phyloP scores from a whole-genome alignment of 352 stramenopile species.

The Thalassiosira sp. region DNA sequence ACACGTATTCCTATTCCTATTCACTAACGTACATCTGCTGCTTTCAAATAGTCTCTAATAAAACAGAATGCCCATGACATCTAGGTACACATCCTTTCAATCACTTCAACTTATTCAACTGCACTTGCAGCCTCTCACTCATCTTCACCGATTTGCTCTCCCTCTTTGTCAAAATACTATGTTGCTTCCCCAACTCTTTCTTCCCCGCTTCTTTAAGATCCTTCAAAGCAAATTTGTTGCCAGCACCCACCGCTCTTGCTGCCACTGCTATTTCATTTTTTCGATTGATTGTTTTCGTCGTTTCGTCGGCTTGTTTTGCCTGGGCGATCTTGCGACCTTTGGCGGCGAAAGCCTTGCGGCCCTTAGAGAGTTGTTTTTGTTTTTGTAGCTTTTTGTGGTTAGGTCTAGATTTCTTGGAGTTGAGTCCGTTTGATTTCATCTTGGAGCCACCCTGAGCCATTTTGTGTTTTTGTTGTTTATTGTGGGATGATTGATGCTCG shows the following conservation, averaged over 20 bases:
- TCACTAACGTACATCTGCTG: no score
- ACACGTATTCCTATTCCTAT: no score
- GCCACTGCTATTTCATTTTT: constrained; percentile 80
- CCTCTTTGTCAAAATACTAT: constrained; percentile 63
- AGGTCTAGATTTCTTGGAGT: constrained; percentile 39
- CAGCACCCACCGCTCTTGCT: constrained; percentile 59
- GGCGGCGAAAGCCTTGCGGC: constrained; percentile 58
- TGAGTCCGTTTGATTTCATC: constrained; percentile 39
- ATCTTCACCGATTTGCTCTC: constrained; percentile 72
- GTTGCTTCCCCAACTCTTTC: constrained; percentile 60
- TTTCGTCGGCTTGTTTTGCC: constrained; percentile 48
- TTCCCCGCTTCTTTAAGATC: constrained; percentile 74
- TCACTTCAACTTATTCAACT: constrained; percentile 64
- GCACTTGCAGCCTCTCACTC: constrained; percentile 62
- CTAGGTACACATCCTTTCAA: background rate
- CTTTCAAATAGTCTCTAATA: no score
- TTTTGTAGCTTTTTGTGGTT: constrained; percentile 35
- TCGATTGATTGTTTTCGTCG: constrained; percentile 76
- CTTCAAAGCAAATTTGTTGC: constrained; percentile 70
- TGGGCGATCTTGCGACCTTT: constrained; percentile 48
- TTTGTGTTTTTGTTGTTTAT: constrained; percentile 5
- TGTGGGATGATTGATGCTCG: background rate
- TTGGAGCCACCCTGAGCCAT: constrained; percentile 62
- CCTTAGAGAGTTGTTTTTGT: constrained; percentile 56
- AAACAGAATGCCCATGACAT: no score